Evolutionary conservation across 495 filamentous ascomycete species (phyloP), one percentile per base, ranked within the genome.

Genomic region (Glonium stellatum): DNA sequence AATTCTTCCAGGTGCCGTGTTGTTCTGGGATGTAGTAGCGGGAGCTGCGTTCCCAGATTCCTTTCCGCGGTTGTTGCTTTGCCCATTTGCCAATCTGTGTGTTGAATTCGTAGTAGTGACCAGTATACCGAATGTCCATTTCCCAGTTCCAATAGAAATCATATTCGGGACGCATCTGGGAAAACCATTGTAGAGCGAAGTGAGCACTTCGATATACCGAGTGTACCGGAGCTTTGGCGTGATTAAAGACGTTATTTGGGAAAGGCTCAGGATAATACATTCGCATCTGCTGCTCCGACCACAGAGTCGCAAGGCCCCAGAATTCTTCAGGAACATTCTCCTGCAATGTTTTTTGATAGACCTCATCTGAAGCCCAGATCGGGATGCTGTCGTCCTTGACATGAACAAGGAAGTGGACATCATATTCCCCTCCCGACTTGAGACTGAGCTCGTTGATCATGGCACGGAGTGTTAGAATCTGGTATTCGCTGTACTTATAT

Each of bases 101-200:
- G 57, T 81, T 74, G 67, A 79, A 78, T 60, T 80, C 76, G 61
- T 79, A 81, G 51, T 80, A 78, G 68, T 83, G 78, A 50, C 81
- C 81, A 27, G 72, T 75, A 68, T 81, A 80, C 50, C 81, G 75
- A 61, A 82, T 65, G 71, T 84, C 81, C 75, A 84, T 80, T 71
- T 84, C 81, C 74, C 80, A 76, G 62, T 84, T 82, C 81, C 81
- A 84, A 66, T 77, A 73, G 69, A 79, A 81, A 64, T 84, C 81
- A 62, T 82, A 84, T 57, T 83, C 79, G 52, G 77, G 79, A 57
- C 80, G 78, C 48, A 79, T 68, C 53, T 82, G 79, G 35, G 79
- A 71, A 59, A 84, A 80, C 74, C 81, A 79, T 63, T 83, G 81
- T 60, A 83, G 62, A 5, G 81, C 57, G 62, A 72, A 78, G 66